These are phyloP conservation scores for Mycosphaerella arachidis DNA, from an alignment of 2,329 filamentous ascomycete genomes.

Conservation along the genomic window DNA sequence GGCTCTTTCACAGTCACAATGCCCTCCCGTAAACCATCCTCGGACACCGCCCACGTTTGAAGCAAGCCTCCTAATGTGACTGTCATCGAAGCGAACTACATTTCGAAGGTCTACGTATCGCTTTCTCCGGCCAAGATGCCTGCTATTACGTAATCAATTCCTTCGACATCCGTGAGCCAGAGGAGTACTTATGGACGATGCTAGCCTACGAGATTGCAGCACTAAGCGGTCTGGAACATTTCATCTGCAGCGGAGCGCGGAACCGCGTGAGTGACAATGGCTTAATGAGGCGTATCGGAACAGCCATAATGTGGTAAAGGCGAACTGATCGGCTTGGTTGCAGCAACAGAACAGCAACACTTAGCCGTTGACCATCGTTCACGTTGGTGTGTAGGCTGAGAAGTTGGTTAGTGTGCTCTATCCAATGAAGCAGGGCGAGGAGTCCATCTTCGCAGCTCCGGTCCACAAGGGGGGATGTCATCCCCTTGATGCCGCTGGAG, in stretches of 20 bases:
- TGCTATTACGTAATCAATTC: slow-evolving; percentile 7
- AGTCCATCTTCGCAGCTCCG: slow-evolving; percentile 1
- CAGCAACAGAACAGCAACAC: not conserved
- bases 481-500: slow-evolving; percentile 2
- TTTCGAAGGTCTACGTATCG: not conserved
- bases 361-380: not conserved
- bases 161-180: slow-evolving; percentile 2
- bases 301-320: slow-evolving; percentile 4
- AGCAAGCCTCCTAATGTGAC: not conserved
- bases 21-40: not conserved
- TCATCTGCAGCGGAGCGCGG: slow-evolving; percentile 5
- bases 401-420: slow-evolving; percentile 1
- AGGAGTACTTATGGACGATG: slow-evolving; percentile 8
- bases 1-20: not conserved
- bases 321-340: not conserved
- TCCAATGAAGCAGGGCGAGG: not conserved
- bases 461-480: not conserved
- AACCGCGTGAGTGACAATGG: not conserved
- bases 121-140: slow-evolving; percentile 2
- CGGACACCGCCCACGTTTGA: not conserved
- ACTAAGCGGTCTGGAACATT: not conserved
- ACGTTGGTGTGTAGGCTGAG: slow-evolving; percentile 3
- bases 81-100: not conserved
- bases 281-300: slow-evolving; percentile 4
- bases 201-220: slow-evolving; percentile 5